Percentiles rank a stretch among this genome's conserved stretches.
These are phyloP conservation scores for Brassica cretica DNA, from an alignment of 345 rosid genomes.

Conservation along the genomic window DNA sequence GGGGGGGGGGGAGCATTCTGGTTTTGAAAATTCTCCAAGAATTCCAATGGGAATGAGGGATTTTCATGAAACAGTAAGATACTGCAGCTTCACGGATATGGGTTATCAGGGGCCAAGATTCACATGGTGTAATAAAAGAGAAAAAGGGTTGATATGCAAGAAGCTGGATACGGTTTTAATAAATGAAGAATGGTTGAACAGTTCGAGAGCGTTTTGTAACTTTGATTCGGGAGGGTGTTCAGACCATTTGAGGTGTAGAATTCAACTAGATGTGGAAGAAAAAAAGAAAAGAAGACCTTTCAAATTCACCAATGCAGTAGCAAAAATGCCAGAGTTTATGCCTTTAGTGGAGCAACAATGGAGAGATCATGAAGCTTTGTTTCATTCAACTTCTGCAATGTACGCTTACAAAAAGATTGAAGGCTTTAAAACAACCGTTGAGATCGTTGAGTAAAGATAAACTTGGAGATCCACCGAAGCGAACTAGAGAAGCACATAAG, in stretches of 20 bases:
- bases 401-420: no score
- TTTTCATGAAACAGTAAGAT: neutral
- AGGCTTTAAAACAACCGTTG: no score
- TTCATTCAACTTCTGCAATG: no score
- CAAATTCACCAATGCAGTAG: neutral
- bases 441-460: no score
- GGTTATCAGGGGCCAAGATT: neutral
- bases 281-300: neutral
- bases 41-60: neutral
- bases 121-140: neutral
- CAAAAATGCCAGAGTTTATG: neutral
- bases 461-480: no score
- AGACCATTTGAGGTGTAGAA: neutral
- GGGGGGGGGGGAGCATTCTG: neutral
- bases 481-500: no score
- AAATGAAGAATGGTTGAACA: neutral
- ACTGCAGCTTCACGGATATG: neutral
- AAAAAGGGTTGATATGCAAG: neutral
- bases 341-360: neutral
- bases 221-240: neutral
- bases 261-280: neutral
- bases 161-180: neutral
- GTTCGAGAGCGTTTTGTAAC: neutral
- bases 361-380: neutral
- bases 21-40: neutral